phyloP scores from a whole-genome alignment of 768 basidiomycete species.

The Leccinum boreale region DNA sequence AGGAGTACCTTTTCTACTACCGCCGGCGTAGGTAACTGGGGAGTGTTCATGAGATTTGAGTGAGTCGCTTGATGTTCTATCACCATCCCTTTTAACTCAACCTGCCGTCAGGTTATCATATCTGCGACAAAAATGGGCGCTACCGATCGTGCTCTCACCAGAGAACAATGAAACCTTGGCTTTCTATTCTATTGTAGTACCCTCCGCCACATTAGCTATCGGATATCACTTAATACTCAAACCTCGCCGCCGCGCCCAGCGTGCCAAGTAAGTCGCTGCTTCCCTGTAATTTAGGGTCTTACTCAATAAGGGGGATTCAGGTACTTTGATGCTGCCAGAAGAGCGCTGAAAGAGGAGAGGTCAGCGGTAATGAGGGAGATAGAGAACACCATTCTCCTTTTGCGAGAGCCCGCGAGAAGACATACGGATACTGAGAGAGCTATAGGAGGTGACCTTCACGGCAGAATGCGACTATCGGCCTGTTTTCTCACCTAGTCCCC shows the following conservation, averaged over 20 bases:
- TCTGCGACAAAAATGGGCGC: slow-evolving; percentile 51
- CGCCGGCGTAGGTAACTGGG: slow-evolving; percentile 43
- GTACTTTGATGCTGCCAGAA: slow-evolving; percentile 63
- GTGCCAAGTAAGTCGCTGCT: slow-evolving; percentile 44
- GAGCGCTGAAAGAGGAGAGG: slow-evolving; percentile 61
- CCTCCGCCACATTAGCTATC: slow-evolving; percentile 49
- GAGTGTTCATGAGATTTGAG: slow-evolving; percentile 56
- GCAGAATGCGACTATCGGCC: slow-evolving; percentile 1
- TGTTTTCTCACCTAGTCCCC: slow-evolving; percentile 14
- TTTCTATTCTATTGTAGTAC: slow-evolving; percentile 50
- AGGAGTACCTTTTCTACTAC: slow-evolving; percentile 41
- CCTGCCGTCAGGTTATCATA: slow-evolving; percentile 44
- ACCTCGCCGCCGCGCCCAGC: slow-evolving; percentile 50
- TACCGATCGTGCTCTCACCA: slow-evolving; percentile 57
- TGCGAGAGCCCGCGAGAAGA: slow-evolving; percentile 65
- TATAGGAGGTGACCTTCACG: slow-evolving; percentile 53
- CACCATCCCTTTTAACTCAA: slow-evolving; percentile 12
- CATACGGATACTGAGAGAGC: slow-evolving; percentile 61
- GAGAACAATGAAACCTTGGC: slow-evolving; percentile 46
- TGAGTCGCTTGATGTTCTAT: slow-evolving; percentile 26
- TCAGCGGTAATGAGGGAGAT: slow-evolving; percentile 60
- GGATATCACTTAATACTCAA: slow-evolving; percentile 57
- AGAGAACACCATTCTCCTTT: slow-evolving; percentile 56
- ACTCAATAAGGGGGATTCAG: slow-evolving; percentile 37
- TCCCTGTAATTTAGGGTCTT: slow-evolving; percentile 10